Evolutionary conservation across 1,284 basidiomycete genomes (phyloP).

Genomic region (Hymenochaete sp.): DNA sequence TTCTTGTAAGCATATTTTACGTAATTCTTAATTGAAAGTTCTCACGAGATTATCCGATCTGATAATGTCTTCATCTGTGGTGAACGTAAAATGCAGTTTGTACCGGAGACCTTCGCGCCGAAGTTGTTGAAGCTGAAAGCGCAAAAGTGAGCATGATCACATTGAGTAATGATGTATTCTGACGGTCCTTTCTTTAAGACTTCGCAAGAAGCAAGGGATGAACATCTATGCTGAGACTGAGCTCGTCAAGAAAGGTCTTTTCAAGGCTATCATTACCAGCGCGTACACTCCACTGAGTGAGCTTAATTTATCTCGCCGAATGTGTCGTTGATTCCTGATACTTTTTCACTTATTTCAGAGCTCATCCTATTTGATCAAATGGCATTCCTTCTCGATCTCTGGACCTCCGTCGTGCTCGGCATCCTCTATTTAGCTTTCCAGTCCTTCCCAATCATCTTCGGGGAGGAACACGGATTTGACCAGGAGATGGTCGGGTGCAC

Average conservation of each 20-base stretch:
- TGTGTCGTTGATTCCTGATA: background rate
- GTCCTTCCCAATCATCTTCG: constrained; percentile 65
- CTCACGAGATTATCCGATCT: background rate
- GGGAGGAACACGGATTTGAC: constrained; percentile 48
- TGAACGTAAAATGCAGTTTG: too few relatives aligned
- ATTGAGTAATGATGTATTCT: background rate
- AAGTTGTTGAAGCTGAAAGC: constrained; percentile 57
- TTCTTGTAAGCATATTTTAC: constrained; percentile 34
- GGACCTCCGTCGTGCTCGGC: constrained; percentile 59
- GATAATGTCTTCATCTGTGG: too few relatives aligned
- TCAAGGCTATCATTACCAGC: constrained; percentile 39
- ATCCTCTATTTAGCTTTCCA: constrained; percentile 70
- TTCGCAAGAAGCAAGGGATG: constrained; percentile 28
- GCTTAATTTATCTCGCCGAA: constrained; percentile 26
- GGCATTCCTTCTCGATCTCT: constrained; percentile 60
- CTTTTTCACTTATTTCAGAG: constrained; percentile 33
- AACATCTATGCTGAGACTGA: constrained; percentile 32
- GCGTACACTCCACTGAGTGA: constrained; percentile 67
- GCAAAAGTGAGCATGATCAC: constrained; percentile 22
- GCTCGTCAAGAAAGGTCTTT: constrained; percentile 27
- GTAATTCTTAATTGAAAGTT: background rate
- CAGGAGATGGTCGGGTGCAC: constrained; percentile 52
- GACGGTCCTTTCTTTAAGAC: background rate
- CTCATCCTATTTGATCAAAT: constrained; percentile 64
- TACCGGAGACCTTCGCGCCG: constrained; percentile 72